A percentile compares a stretch with the other conserved stretches of the same genome.
These are phyloP conservation scores for Angomonas deanei DNA, from an alignment of 208 protist species.

Conservation along the genomic window DNA sequence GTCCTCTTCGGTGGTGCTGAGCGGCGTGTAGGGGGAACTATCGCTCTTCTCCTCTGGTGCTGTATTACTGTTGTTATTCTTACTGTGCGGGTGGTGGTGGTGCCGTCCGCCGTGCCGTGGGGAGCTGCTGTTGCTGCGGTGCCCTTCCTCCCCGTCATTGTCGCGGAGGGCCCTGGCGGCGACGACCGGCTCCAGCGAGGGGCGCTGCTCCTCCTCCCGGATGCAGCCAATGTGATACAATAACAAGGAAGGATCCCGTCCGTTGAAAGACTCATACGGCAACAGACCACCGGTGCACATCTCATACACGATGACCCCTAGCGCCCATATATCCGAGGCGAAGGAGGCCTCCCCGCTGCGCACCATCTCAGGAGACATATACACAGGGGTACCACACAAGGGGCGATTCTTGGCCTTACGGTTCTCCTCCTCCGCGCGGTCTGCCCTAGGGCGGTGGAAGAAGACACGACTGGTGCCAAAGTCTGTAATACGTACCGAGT, in stretches of 20 bases:
- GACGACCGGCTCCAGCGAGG: slow-evolving; percentile 21
- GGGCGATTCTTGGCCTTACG: slow-evolving; percentile 1
- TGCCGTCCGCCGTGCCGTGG: neutral
- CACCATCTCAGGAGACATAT: slow-evolving; percentile 85
- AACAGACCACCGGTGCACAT: slow-evolving; percentile 83
- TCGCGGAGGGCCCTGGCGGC: neutral
- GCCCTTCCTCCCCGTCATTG: neutral
- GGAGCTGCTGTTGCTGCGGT: neutral
- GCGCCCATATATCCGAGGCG: slow-evolving; percentile 83
- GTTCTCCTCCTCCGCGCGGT: slow-evolving; percentile 5
- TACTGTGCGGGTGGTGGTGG: too few relatives aligned
- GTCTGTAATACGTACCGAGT: slow-evolving; percentile 87
- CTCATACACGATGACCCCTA: slow-evolving; percentile 87
- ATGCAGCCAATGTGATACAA: neutral
- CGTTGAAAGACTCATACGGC: slow-evolving; percentile 49
- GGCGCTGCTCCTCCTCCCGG: slow-evolving; percentile 9
- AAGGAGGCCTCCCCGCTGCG: slow-evolving; percentile 44
- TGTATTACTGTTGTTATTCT: neutral
- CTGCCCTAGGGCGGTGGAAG: neutral
- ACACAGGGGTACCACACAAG: slow-evolving; percentile 71
- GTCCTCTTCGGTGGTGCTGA: neutral
- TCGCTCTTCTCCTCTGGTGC: neutral
- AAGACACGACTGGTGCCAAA: slow-evolving; percentile 69
- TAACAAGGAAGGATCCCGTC: slow-evolving; percentile 63
- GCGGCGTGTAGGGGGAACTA: neutral